Base-by-base conservation (phyloP, 306 rosid genomes). In the Inga laurina region DNA sequence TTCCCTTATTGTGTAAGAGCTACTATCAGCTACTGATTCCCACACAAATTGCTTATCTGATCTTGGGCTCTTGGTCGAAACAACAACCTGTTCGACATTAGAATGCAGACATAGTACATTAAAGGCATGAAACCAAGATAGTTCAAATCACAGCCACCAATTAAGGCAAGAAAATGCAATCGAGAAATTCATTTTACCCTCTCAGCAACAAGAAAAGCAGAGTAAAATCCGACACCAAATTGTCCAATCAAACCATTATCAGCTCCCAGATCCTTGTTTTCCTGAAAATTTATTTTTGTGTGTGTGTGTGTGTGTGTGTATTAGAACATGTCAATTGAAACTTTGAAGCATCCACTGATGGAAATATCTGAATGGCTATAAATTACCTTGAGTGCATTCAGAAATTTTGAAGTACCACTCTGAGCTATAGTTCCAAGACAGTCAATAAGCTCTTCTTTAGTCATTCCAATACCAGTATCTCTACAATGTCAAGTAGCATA, bases 371-470 rank as follows among this genome's bases (percentile, higher is more conserved):
- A 61, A 54, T 6, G 41, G 4, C 44, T 39, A 73, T 22, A 72
- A 54, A 69, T 65, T 79, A 97, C 99, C 99, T 97, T 97, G 16
- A 97, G 87, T 4, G 99, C 99, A 81, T 91, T 94, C 82, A 97
- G 87, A 88, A 94, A 94, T 71, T 91, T 97, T 77, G 98, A 97
- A 76, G 99, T 97, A n/a, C 99, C 99, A 91, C 99, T 97, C 88
- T 97, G 98, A 71, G 99, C 98, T 82, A 94, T 97, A 76, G 99
- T 97, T 85, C 99, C 99, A 79, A 97, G 99, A 84, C 98, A 97
- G 69, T 97, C 99, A 82, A 94, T 88, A 37, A 97, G 97, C 83
- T 92, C 96, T 70, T 97, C 97, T 85, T 91, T 94, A 30, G 95
- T 92, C 98, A 97, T 97, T 86, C 99, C 98, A 87, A 97, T 92